Conservation (phyloP, 768 basidiomycete genomes). For the Pholiota microspora region DNA sequence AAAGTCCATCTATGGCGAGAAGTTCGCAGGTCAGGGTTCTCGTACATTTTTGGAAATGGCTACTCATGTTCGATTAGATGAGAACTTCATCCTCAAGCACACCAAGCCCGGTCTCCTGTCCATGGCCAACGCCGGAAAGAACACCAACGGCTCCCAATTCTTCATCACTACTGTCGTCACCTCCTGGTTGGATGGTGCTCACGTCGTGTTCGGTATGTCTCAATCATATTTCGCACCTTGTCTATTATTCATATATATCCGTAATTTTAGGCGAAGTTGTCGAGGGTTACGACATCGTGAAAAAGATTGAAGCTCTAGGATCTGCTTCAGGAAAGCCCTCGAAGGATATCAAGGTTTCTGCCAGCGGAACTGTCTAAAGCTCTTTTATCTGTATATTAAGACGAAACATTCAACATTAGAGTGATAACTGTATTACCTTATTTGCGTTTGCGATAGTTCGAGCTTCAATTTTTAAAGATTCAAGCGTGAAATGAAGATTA, state of each 20-base stretch:
- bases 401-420: not conserved
- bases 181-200: slow-evolving; percentile 77
- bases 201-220: slow-evolving; percentile 80
- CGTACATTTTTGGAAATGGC: not conserved
- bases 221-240: slow-evolving; percentile 4
- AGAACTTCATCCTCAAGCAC: slow-evolving; percentile 83
- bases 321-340: slow-evolving; percentile 36
- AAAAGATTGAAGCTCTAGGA: slow-evolving; percentile 40
- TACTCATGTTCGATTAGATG: slow-evolving; percentile 46
- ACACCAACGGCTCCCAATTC: slow-evolving; percentile 89
- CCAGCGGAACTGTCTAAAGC: slow-evolving; percentile 45
- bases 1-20: slow-evolving; percentile 74
- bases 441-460: too few relatives aligned
- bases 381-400: not conserved
- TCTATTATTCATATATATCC: not conserved
- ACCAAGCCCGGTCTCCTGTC: slow-evolving; percentile 64
- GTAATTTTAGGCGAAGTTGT: slow-evolving; percentile 55
- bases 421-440: not conserved
- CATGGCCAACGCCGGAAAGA: slow-evolving; percentile 78
- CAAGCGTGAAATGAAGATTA: too few relatives aligned
- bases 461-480: too few relatives aligned
- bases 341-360: slow-evolving; percentile 48
- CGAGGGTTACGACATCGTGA: slow-evolving; percentile 57
- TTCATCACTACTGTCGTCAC: slow-evolving; percentile 85
- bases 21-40: slow-evolving; percentile 51